Percentiles rank a stretch among this genome's conserved stretches.
Conservation (phyloP, 306 rosid species). For the Ormosia emarginata region DNA sequence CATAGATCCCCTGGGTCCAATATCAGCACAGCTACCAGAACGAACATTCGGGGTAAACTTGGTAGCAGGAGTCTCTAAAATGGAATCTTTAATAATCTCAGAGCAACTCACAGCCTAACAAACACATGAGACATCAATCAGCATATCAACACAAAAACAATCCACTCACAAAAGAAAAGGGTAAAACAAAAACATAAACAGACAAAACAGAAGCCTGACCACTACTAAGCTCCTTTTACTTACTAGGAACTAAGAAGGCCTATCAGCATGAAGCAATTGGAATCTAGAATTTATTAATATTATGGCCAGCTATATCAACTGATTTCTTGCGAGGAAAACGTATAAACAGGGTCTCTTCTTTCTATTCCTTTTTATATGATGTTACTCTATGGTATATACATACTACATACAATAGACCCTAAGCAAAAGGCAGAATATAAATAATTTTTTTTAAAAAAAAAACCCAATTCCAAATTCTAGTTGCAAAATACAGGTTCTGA, state of each 20-base stretch:
- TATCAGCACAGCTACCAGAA: constrained; percentile 73
- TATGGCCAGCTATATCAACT: background rate
- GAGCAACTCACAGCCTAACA: constrained; percentile 50
- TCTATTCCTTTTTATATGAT: background rate
- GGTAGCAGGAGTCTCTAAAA: constrained; percentile 35
- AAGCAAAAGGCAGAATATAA: background rate
- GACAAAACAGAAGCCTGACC: background rate
- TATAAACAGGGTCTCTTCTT: background rate
- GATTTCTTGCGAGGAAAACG: background rate
- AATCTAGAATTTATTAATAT: background rate
- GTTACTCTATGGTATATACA: background rate
- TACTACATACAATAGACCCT: background rate
- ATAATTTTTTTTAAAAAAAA: background rate
- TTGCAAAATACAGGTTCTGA: background rate
- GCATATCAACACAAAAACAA: background rate
- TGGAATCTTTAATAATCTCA: constrained; percentile 34
- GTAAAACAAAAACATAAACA: background rate
- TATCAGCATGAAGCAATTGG: background rate
- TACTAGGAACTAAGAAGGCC: background rate
- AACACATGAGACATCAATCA: background rate
- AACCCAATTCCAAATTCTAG: background rate
- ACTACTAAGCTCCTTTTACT: background rate
- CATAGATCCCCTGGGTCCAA: constrained; percentile 71
- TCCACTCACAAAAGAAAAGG: background rate
- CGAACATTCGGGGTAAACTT: constrained; percentile 58